Conservation (phyloP, 1,139 yeast genomes). For the Lodderomyces jiufengensis region DNA sequence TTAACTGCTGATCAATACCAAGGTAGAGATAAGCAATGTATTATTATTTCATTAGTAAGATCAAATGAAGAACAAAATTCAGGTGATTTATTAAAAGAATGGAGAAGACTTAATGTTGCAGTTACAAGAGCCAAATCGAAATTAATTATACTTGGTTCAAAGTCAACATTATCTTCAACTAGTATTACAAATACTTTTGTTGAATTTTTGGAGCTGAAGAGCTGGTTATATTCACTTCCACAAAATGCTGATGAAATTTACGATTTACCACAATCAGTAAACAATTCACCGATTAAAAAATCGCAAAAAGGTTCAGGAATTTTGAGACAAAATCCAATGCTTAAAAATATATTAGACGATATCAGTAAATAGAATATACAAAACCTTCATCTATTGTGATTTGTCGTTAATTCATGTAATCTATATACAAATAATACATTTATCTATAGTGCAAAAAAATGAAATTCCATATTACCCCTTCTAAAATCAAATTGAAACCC, state of each 20-base stretch:
- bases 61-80: constrained; percentile 65
- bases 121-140: constrained; percentile 87
- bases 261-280: constrained; percentile 14
- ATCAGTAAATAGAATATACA: constrained; percentile 7
- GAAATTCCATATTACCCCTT: constrained; percentile 35
- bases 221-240: constrained; percentile 66
- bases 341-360: constrained; percentile 25
- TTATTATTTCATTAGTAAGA: constrained; percentile 81
- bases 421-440: background rate
- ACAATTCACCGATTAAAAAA: constrained; percentile 7
- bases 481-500: constrained; percentile 18
- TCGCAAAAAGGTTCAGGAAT: constrained; percentile 11
- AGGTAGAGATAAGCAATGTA: constrained; percentile 91
- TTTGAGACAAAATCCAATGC: constrained; percentile 18
- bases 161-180: constrained; percentile 53
- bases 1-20: constrained; percentile 95
- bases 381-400: too few species aligned
- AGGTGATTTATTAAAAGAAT: constrained; percentile 79
- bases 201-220: constrained; percentile 50
- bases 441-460: constrained; percentile 33
- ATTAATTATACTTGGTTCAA: constrained; percentile 78
- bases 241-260: constrained; percentile 38
- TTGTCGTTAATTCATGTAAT: too few species aligned
- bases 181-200: constrained; percentile 61
- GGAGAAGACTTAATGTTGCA: constrained; percentile 93